Base-by-base conservation (phyloP, 768 basidiomycete species). In the Pseudohyphozyma bogoriensis region DNA sequence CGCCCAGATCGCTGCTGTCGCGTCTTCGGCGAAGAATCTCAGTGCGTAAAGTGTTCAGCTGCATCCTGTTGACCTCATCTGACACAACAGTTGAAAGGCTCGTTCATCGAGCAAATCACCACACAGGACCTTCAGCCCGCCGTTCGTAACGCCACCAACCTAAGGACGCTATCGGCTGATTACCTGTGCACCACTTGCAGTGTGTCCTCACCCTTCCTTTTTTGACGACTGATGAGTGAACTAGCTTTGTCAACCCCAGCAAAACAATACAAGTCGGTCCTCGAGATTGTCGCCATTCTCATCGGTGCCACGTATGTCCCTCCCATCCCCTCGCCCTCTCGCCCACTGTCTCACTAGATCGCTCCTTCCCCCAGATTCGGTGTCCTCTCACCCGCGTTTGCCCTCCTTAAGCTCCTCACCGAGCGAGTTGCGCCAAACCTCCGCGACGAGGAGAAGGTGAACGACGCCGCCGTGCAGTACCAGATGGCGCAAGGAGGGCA, bases 61-160 rank as follows among this genome's bases (percentile, higher is more conserved):
- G 3, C 42, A 11, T 7, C 8, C 42, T 22, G 15, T n/a, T 22
- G 42, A 44, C 10, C 42, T 44, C 15, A 44, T n/a, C 10, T 24
- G n/a, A 24, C 12, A 32, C 20, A 8, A 16, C 4, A 15, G 11
- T 31, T 16, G 26, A 5, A 55, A 63, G 56, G 56, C 42, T n/a
- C 16, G 15, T 26, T 63, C 50, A 56, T 59, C 28, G 56, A 62
- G 40, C n/a, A 50, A 24, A 28, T 49, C 1, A 56, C 57, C 4
- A 45, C 40, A 13, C 40, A 29, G 18, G 62, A 63, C 35, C 58
- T 63, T 5, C 56, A 58, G 28, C 51, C 62, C 12, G 51, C 31
- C 32, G 12, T 22, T n/a, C 57, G 18, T 32, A 6, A 15, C 24
- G 16, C 42, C 10, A 22, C 42, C 12, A n/a, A n/a, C 20, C 8